Conservation (phyloP, 495 filamentous ascomycete species). For the Penicillium mononematosum region DNA sequence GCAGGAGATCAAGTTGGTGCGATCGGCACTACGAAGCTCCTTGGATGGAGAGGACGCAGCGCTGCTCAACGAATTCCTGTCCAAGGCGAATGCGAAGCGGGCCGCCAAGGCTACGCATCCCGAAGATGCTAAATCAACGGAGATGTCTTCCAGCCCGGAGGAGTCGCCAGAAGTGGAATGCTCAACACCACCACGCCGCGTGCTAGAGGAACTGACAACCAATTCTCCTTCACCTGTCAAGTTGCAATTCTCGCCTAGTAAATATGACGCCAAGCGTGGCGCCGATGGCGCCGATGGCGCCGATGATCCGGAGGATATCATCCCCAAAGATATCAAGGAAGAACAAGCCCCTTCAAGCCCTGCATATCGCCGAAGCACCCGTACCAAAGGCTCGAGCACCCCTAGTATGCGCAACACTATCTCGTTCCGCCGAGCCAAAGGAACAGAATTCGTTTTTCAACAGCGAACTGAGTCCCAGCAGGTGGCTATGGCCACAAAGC, state of each 20-base stretch:
- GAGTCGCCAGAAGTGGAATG: conserved; percentile 27
- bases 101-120: conserved; percentile 46
- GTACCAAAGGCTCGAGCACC: conserved; percentile 32
- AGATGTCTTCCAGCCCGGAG: conserved; percentile 22
- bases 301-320: conserved; percentile 17
- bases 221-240: conserved; percentile 57
- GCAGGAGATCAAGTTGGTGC: conserved; percentile 40
- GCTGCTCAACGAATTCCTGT: conserved; percentile 60
- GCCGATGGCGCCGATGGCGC: conserved; percentile 3
- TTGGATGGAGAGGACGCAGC: conserved; percentile 57
- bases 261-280: conserved; percentile 20
- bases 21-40: conserved; percentile 45
- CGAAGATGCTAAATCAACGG: conserved; percentile 21
- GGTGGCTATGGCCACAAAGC: conserved; percentile 50
- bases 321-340: conserved; percentile 23
- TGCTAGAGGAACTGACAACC: conserved; percentile 50
- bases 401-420: conserved; percentile 48
- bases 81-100: conserved; percentile 58
- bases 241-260: conserved; percentile 30
- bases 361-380: conserved; percentile 44
- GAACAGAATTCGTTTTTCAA: conserved; percentile 54
- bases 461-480: conserved; percentile 59
- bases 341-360: conserved; percentile 31
- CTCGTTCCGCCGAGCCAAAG: conserved; percentile 55
- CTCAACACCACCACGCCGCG: conserved; percentile 46